Conservation (phyloP, 768 basidiomycete genomes). For the Xerocomus potaroensis region DNA sequence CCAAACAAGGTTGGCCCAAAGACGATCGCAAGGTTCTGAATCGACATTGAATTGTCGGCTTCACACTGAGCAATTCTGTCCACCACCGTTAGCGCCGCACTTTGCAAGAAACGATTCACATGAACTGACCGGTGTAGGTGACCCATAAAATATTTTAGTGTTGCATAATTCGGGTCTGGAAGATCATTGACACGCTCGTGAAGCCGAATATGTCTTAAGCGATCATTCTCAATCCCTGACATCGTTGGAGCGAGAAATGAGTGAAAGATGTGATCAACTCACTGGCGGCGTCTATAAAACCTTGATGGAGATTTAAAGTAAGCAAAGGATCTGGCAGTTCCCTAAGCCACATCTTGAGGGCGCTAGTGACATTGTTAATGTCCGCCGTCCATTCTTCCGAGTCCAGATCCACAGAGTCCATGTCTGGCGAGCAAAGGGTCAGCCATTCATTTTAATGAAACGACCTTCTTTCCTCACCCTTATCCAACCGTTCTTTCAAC, state of each 20-base stretch:
- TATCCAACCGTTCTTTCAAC: constrained; percentile 80
- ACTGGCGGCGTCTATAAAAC: constrained; percentile 96
- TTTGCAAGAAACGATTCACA: not conserved
- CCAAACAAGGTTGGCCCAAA: constrained; percentile 98
- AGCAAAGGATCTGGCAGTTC: constrained; percentile 93
- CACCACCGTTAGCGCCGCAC: constrained; percentile 8
- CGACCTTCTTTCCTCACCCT: constrained; percentile 47
- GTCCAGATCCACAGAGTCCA: constrained; percentile 84
- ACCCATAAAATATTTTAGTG: constrained; percentile 91
- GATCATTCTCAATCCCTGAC: constrained; percentile 87
- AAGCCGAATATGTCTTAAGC: constrained; percentile 89
- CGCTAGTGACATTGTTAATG: constrained; percentile 94
- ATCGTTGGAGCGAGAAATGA: not conserved
- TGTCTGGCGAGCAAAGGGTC: constrained; percentile 48
- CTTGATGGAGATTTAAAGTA: constrained; percentile 78
- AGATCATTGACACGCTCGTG: constrained; percentile 98
- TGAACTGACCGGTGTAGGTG: constrained; percentile 78
- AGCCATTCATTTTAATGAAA: constrained; percentile 5
- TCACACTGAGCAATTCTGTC: constrained; percentile 71
- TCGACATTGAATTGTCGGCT: constrained; percentile 83
- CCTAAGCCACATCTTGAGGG: constrained; percentile 92
- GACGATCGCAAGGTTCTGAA: constrained; percentile 91
- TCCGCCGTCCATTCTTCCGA: constrained; percentile 88
- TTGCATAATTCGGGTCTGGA: constrained; percentile 98
- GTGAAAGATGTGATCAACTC: constrained; percentile 30